Percentiles rank a stretch among this genome's conserved stretches.
These are phyloP conservation scores for Diaporthe australafricana DNA, from an alignment of 2,329 filamentous ascomycete genomes.

Conservation along the genomic window DNA sequence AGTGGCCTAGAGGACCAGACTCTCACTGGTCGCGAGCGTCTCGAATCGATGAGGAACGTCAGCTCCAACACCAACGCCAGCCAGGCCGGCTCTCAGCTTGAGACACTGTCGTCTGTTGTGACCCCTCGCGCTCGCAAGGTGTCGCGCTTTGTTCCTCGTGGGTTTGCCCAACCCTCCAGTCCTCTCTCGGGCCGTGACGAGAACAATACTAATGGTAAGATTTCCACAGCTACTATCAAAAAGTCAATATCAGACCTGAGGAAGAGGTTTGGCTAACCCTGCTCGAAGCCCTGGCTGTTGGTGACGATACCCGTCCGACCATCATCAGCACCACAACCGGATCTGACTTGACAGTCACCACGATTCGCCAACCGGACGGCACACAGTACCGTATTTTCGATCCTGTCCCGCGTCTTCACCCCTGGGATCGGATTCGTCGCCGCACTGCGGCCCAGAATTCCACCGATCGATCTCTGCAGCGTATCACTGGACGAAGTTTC, in stretches of 20 bases:
- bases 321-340: constrained; percentile 29
- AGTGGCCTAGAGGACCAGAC: constrained; percentile 42
- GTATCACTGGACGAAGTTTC: constrained; percentile 7
- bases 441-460: constrained; percentile 24
- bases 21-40: constrained; percentile 37
- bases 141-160: constrained; percentile 30
- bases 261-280: constrained; percentile 10
- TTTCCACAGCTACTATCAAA: neutral
- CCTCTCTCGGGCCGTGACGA: constrained; percentile 17
- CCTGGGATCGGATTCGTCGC: constrained; percentile 41
- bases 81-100: constrained; percentile 23
- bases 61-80: constrained; percentile 30
- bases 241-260: neutral
- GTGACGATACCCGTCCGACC: constrained; percentile 27
- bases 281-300: constrained; percentile 4
- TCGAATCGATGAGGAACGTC: constrained; percentile 14
- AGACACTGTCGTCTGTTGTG: constrained; percentile 8
- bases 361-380: constrained; percentile 29
- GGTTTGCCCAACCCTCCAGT: constrained; percentile 31
- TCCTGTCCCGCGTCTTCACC: constrained; percentile 37
- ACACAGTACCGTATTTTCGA: constrained; percentile 27
- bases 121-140: constrained; percentile 18
- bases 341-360: constrained; percentile 34
- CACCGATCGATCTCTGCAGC: constrained; percentile 35
- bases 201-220: constrained; percentile 29